These are phyloP conservation scores for Cryoendolithus antarcticus DNA, from an alignment of 2,329 filamentous ascomycete genomes.

Conservation along the genomic window DNA sequence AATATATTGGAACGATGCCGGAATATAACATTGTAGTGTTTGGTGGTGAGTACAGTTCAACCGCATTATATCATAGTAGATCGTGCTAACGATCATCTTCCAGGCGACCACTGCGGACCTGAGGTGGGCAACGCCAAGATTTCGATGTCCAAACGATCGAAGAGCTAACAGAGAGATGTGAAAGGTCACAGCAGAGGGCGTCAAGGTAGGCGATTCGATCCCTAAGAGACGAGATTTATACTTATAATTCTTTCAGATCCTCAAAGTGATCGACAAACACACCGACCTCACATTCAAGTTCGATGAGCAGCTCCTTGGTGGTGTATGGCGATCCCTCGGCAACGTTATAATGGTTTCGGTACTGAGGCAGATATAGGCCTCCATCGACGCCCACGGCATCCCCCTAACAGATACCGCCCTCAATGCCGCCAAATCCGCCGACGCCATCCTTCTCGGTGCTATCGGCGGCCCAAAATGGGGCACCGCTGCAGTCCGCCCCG, in stretches of 20 bases:
- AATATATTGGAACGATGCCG: constrained; percentile 1
- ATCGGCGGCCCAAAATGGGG: constrained; percentile 98
- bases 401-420: constrained; percentile 77
- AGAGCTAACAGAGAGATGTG: too few species aligned
- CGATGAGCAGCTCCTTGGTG: constrained; percentile 78
- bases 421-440: constrained; percentile 66
- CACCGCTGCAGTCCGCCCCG: constrained; percentile 73
- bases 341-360: constrained; percentile 1
- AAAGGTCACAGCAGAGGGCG: constrained; percentile 68
- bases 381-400: constrained; percentile 68
- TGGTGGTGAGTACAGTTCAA: constrained; percentile 1
- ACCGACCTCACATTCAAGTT: constrained; percentile 75
- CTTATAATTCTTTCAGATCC: constrained; percentile 41
- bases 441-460: constrained; percentile 83
- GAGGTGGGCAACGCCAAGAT: constrained; percentile 47
- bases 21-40: constrained; percentile 6
- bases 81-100: background rate
- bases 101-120: constrained; percentile 65
- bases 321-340: constrained; percentile 49
- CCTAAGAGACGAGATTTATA: background rate
- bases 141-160: background rate
- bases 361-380: constrained; percentile 46
- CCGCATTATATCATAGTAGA: background rate
- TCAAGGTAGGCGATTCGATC: constrained; percentile 52
- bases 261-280: constrained; percentile 64